Evolutionary conservation across 2,329 filamentous ascomycete species (phyloP), one percentile per base, ranked within the genome.

Genomic region (Aureobasidium vineae): DNA sequence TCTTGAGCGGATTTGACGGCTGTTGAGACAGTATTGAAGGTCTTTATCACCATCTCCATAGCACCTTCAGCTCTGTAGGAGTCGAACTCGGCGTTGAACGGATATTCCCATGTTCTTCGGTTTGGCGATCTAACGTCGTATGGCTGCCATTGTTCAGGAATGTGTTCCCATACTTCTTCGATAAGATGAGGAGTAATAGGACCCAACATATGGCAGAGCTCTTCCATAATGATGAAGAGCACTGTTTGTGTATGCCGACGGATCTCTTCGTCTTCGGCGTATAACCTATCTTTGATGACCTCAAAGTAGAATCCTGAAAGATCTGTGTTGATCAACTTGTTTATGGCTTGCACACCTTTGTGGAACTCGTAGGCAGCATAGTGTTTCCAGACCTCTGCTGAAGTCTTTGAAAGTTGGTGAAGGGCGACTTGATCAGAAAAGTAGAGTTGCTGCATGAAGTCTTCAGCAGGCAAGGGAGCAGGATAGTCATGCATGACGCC

Each of bases 301-400:
- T 99, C 95, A 66, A 99, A 86, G 76, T 98, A 99, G 77, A 97
- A 96, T 0, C 94, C 89, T 0, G 92, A 97, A 28, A 99, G 83
- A 71, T 97, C 91, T 28, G 84, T 87, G 65, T 88, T 87, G 67
- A 96, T 84, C 88, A 93, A 97, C 69, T 86, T 85, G 77, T 93
- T 96, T 70, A 98, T 83, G 4, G 84, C 79, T 67, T 83, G 86
- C 6, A 92, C 81, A 15, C 85, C 93, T 77, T 87, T 90, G 83
- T 92, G 89, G 77, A 97, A 97, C 73, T 97, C 91, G 74, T 91
- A 90, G 31, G 85, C 85, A 41, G 84, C 78, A 73, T 89, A 92
- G 26, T 88, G 84, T 19, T 81, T 79, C 69, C 85, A 84, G 0
- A 94, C 90, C 54, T 87, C 83, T 10, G 77, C 73, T 77, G 89